Evolutionary conservation across 164 flowering plant species (phyloP).

Genomic region (Tetracentron sinense): DNA sequence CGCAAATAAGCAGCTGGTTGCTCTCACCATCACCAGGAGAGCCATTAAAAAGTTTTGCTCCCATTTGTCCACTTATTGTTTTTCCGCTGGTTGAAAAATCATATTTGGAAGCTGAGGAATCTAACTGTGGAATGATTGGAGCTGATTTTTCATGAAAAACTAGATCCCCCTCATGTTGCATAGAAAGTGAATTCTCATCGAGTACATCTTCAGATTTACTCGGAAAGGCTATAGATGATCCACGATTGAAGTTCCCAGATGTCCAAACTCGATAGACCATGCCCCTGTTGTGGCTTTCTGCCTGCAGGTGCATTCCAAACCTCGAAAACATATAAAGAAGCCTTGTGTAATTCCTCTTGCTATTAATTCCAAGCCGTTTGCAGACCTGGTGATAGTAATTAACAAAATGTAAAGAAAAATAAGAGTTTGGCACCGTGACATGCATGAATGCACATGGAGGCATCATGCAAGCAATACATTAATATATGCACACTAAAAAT

Average conservation of each 20-base stretch:
- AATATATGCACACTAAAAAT: background rate
- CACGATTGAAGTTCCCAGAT: conserved; percentile 38
- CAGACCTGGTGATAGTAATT: conserved; percentile 48
- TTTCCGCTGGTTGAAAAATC: conserved; percentile 17
- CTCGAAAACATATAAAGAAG: conserved; percentile 47
- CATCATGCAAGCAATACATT: background rate
- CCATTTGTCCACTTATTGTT: conserved; percentile 15
- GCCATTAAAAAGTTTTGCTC: conserved; percentile 14
- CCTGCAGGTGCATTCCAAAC: conserved; percentile 58
- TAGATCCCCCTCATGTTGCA: conserved; percentile 9
- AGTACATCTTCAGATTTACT: conserved; percentile 23
- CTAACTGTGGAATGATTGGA: conserved; percentile 16
- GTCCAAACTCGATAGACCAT: conserved; percentile 72
- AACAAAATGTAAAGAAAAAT: conserved; percentile 3
- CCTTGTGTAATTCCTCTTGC: conserved; percentile 56
- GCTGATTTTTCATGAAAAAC: conserved; percentile 23
- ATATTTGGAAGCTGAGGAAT: conserved; percentile 24
- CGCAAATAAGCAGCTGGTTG: conserved; percentile 13
- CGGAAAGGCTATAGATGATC: conserved; percentile 21
- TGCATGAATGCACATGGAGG: background rate
- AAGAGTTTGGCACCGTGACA: background rate
- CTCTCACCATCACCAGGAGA: conserved; percentile 22
- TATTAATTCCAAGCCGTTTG: conserved; percentile 66
- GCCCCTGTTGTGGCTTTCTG: conserved; percentile 57
- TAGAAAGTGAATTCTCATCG: conserved; percentile 14